Percentiles rank a stretch among this genome's conserved stretches.
phyloP scores from a whole-genome alignment of 2,329 filamentous ascomycete species.

The Aspergillus pseudoviridinutans region DNA sequence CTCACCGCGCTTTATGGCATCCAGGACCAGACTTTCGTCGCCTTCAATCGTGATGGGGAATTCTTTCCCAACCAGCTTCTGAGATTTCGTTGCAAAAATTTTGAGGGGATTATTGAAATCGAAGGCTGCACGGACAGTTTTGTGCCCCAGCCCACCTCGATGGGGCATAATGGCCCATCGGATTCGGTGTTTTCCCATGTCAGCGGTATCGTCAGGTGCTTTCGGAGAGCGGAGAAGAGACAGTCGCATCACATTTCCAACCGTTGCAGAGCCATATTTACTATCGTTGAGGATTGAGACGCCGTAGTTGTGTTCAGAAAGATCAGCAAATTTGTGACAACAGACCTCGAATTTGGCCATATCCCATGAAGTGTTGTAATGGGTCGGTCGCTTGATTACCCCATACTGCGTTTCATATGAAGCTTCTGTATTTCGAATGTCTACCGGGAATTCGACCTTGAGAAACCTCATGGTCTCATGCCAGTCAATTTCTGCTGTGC shows the following conservation, averaged over 20 bases:
- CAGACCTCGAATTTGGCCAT: conserved; percentile 98
- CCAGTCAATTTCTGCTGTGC: conserved; percentile 75
- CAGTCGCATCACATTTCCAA: conserved; percentile 83
- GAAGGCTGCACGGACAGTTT: conserved; percentile 79
- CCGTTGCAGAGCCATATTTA: conserved; percentile 93
- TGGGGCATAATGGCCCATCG: conserved; percentile 91
- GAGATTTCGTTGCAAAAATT: conserved; percentile 33
- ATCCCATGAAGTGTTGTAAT: conserved; percentile 97
- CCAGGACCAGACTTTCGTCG: conserved; percentile 67
- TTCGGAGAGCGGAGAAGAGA: conserved; percentile 84
- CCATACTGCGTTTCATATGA: conserved; percentile 95
- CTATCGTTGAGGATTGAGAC: conserved; percentile 92
- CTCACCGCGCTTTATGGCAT: conserved; percentile 89
- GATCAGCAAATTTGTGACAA: conserved; percentile 89
- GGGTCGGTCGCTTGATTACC: conserved; percentile 81
- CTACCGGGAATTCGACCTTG: conserved; percentile 96
- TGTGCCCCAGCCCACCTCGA: conserved; percentile 63
- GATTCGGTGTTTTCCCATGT: conserved; percentile 86
- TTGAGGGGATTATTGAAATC: conserved; percentile 84
- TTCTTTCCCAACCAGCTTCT: conserved; percentile 11
- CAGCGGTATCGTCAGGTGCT: conserved; percentile 86
- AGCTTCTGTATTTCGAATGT: conserved; percentile 85
- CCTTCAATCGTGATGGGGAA: conserved; percentile 65
- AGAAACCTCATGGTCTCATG: conserved; percentile 95
- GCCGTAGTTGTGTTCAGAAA: conserved; percentile 83